Conservation (phyloP, 306 rosid genomes). For the Prinsepia uniflora region DNA sequence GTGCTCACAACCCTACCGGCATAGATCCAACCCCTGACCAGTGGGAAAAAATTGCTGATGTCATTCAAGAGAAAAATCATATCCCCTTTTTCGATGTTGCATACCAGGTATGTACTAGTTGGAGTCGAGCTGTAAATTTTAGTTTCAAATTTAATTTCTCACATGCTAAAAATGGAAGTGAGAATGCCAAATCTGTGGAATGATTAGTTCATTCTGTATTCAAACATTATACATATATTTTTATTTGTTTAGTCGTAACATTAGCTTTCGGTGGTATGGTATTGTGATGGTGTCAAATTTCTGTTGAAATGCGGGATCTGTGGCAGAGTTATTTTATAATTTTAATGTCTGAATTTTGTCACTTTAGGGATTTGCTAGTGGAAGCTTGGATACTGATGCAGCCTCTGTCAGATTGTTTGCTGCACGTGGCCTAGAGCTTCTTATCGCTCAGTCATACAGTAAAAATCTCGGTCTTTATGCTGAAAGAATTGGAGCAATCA, state of each 20-base stretch:
- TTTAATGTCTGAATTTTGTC: slow-evolving; percentile 14
- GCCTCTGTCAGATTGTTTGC: slow-evolving; percentile 86
- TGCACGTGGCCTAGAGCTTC: slow-evolving; percentile 82
- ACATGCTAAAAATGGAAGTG: slow-evolving; percentile 6
- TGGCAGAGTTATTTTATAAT: neutral
- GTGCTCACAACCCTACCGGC: slow-evolving; percentile 99
- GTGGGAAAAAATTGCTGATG: slow-evolving; percentile 92
- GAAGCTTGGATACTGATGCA: slow-evolving; percentile 92
- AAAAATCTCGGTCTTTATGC: slow-evolving; percentile 97
- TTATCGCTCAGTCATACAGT: slow-evolving; percentile 95
- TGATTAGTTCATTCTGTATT: neutral
- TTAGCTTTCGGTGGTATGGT: neutral
- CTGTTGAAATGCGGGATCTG: neutral
- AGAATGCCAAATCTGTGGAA: neutral
- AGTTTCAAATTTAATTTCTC: neutral
- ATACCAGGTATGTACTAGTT: slow-evolving; percentile 62
- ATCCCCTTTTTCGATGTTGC: slow-evolving; percentile 97
- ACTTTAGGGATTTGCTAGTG: slow-evolving; percentile 96
- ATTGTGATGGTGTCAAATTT: slow-evolving; percentile 3
- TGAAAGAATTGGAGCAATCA: slow-evolving; percentile 97
- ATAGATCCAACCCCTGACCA: slow-evolving; percentile 91
- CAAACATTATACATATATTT: neutral
- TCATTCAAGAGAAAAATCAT: slow-evolving; percentile 75
- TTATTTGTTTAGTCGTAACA: neutral
- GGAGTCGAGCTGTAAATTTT: slow-evolving; percentile 5